Evolutionary conservation across 192 early-diverging fungal genomes (phyloP), one percentile per base, ranked within the genome.

Genomic region (Mortierella alpina): DNA sequence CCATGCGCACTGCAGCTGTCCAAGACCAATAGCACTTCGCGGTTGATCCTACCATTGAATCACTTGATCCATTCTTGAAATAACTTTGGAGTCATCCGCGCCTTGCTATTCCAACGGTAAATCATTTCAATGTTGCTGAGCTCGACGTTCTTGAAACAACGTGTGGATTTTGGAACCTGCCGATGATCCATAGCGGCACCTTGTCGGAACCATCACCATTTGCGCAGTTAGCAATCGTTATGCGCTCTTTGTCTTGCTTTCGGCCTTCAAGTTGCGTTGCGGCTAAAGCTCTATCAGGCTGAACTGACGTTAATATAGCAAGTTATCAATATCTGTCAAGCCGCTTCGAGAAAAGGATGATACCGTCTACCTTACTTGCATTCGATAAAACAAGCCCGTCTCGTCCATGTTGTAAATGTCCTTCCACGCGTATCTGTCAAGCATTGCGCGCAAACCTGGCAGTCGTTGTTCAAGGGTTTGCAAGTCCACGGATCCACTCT

Each of bases 351-450:
- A 22, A 14, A 12, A n/a, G 9, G 8, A 9, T 56, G 54, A 56
- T 22, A n/a, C 9, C 1, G 18, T 17, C 17, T 50, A 14, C 22
- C 17, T 20, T 56, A 56, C 54, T 22, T 56, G 54, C 57, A 39
- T 59, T 59, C 57, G 9, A 42, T 44, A 63, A 39, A 63, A 63
- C 3, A 50, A 49, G 51, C 62, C 47, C 3, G 62, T 63, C 48
- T 55, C 54, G 23, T 63, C 62, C 62, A 63, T 63, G 45, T 63
- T 63, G 23, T 63, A 63, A n/a, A 51, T 63, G 49, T 51, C 62
- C 7, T 22, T 50, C 62, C 46, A 63, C 22, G 46, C 44, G 22
- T 62, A 62, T 47, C 42, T 40, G 60, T 62, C 60, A 45, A 62
- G 46, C 54, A 9, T 56, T 14, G 54, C 11, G 20, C 14, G 54